Percentiles rank a stretch among this genome's conserved stretches.
Conservation (phyloP, 208 protist genomes). For the Phytomonas serpens region DNA sequence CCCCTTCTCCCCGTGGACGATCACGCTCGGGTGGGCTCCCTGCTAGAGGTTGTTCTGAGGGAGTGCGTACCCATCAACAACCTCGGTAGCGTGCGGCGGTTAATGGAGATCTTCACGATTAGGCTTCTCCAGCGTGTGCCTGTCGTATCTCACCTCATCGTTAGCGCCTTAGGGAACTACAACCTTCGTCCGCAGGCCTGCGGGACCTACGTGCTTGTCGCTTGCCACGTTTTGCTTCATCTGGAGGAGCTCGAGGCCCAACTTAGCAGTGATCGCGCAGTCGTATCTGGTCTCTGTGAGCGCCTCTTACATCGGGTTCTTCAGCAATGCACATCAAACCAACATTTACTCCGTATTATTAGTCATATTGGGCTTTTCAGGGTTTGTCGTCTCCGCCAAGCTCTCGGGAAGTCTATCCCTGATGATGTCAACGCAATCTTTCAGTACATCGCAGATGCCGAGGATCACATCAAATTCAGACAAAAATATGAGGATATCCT, state of each 20-base stretch:
- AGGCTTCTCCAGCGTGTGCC: constrained; percentile 47
- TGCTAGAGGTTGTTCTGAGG: constrained; percentile 33
- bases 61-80: constrained; percentile 72
- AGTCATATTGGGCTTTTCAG: constrained; percentile 72
- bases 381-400: constrained; percentile 29
- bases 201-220: constrained; percentile 73
- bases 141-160: constrained; percentile 39
- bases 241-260: constrained; percentile 16
- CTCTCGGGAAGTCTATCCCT: constrained; percentile 16
- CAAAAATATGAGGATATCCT: constrained; percentile 62
- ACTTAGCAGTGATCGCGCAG: constrained; percentile 6
- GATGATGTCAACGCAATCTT: constrained; percentile 30
- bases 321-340: constrained; percentile 81
- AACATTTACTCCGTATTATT: constrained; percentile 87
- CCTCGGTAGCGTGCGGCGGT: constrained; percentile 80
- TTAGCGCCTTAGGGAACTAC: constrained; percentile 44
- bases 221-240: constrained; percentile 52
- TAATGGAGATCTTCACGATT: constrained; percentile 85
- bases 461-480: constrained; percentile 74
- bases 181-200: constrained; percentile 68
- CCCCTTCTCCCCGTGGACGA: constrained; percentile 33
- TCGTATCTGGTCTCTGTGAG: constrained; percentile 20
- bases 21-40: constrained; percentile 17
- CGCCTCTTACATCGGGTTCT: constrained; percentile 62
- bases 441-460: constrained; percentile 55